Conservation (phyloP, 495 filamentous ascomycete genomes). For the Endocarpon pusillum region DNA sequence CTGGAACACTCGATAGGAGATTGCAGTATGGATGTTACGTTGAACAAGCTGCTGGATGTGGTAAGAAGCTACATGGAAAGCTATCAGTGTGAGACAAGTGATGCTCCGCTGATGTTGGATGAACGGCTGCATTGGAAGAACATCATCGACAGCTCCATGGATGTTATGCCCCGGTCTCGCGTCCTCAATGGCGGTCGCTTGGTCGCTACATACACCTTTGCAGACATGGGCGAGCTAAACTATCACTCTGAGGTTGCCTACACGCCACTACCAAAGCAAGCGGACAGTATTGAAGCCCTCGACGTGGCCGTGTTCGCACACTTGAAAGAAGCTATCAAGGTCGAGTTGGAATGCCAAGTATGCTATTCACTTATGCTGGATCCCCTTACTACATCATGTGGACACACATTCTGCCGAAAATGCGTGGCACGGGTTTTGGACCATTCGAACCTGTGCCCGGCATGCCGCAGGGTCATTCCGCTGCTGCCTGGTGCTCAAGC, state of each 20-base stretch:
- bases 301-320: conserved; percentile 35
- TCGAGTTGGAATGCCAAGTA: conserved; percentile 73
- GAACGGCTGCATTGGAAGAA: conserved; percentile 11
- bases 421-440: conserved; percentile 60
- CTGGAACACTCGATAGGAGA: conserved; percentile 60
- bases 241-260: conserved; percentile 39
- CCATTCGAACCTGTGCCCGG: conserved; percentile 59
- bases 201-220: conserved; percentile 39
- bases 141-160: conserved; percentile 10
- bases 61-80: conserved; percentile 30
- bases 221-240: conserved; percentile 32
- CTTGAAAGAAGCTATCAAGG: conserved; percentile 40
- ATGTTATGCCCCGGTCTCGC: conserved; percentile 8
- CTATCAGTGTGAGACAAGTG: conserved; percentile 12
- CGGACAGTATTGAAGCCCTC: conserved; percentile 21
- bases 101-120: conserved; percentile 13
- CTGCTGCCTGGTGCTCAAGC: conserved; percentile 37
- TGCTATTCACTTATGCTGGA: conserved; percentile 67
- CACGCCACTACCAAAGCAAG: conserved; percentile 17
- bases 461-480: conserved; percentile 51
- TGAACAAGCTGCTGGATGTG: conserved; percentile 44
- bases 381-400: conserved; percentile 69
- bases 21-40: conserved; percentile 57
- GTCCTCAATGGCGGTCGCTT: conserved; percentile 36
- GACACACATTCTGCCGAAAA: conserved; percentile 74